phyloP scores from a whole-genome alignment of 306 rosid species.

The Cucumis cinereus region DNA sequence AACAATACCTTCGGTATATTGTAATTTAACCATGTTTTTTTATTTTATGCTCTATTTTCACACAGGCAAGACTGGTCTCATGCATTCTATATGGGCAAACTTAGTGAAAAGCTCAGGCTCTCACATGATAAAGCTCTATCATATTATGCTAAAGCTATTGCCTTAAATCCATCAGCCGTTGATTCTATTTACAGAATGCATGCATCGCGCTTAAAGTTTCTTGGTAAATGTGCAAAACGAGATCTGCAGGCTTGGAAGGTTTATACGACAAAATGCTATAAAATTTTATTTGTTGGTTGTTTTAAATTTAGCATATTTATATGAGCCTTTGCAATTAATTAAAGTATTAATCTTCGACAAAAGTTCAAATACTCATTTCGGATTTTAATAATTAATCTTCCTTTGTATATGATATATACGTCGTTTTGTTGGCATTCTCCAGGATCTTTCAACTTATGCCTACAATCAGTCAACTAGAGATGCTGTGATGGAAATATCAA shows the following conservation, averaged over 20 bases:
- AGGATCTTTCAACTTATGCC: slow-evolving; percentile 70
- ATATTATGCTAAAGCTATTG: slow-evolving; percentile 67
- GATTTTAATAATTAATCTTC: not conserved
- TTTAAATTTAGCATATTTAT: not conserved
- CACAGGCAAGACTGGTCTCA: slow-evolving; percentile 94
- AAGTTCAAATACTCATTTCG: not conserved
- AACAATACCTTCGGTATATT: not conserved
- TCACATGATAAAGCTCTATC: slow-evolving; percentile 61
- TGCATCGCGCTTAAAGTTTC: slow-evolving; percentile 88
- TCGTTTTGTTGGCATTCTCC: slow-evolving; percentile 20
- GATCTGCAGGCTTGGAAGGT: slow-evolving; percentile 71
- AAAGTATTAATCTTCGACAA: not conserved
- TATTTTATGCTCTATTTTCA: slow-evolving; percentile 15
- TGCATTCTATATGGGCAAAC: slow-evolving; percentile 91
- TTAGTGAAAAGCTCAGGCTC: slow-evolving; percentile 78
- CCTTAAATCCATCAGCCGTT: slow-evolving; percentile 75
- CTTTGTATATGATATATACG: not conserved
- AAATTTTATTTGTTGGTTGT: not conserved
- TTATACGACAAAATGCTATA: not conserved
- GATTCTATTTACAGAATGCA: slow-evolving; percentile 98
- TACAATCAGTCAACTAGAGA: slow-evolving; percentile 48
- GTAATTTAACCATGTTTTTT: not conserved
- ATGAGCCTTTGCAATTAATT: not conserved
- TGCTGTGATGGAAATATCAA: slow-evolving; percentile 35
- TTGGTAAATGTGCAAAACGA: slow-evolving; percentile 48